Base-by-base conservation (phyloP, 805 yeast species). In the Hanseniaspora nectarophila region DNA sequence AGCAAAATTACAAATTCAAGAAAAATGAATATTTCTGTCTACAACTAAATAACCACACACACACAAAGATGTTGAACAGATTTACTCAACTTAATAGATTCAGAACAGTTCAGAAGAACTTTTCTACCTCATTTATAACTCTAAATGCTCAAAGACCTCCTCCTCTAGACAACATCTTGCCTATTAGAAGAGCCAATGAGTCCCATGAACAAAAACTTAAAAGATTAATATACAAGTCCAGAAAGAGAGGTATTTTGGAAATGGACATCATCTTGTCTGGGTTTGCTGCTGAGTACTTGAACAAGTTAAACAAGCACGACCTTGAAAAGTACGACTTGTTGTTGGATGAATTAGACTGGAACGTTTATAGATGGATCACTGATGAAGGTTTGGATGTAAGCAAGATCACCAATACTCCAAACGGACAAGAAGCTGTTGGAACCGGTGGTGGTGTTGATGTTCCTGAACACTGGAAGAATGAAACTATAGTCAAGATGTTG, bases 291-390 rank as follows among this genome's bases (percentile, higher is more conserved):
- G 76, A 76, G 61, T 77, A 85, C 62, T 70, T 92, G 56, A 67
- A 73, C 35, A 62, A 63, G 0, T 75, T 92, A 72, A 71, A 74
- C 12, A 66, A 70, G 55, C 81, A 73, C 51, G 83, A 87, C 67
- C 70, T 92, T 51, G 82, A 79, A 44, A 97, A 92, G 66, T 92
- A 86, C 66, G 97, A 90, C 62, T 64, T 73, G 54, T 68, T 92
- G 54, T 73, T 92, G 63, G 95, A 92, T 66, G 95, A 90, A 67
- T 78, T 90, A n/a, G 98, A 92, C 67, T 92, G 98, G 98, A 98
- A 92, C 67, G 89, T 92, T 55, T 92, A 86, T 67, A 92, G 92
- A 70, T 90, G 98, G 98, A 95, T 95, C 24, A 87, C 97, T 2
- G 78, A 48, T 32, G 53, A 48, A 10, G 33, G 39, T 24, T 43